phyloP scores from a whole-genome alignment of 371 early-diverging fungal genomes.

The Lichtheimia hyalospora region DNA sequence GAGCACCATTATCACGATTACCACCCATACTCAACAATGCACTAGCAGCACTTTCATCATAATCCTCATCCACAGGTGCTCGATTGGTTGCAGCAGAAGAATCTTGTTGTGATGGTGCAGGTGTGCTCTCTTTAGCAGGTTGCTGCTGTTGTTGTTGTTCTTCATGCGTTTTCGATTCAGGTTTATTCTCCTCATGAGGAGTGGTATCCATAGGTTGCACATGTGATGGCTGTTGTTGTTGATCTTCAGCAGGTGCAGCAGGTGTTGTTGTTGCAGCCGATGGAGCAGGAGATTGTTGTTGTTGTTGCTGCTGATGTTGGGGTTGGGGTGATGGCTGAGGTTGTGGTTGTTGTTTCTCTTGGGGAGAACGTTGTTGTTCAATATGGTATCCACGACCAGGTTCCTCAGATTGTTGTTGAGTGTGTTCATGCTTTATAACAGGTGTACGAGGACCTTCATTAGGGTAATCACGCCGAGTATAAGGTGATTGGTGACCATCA shows the following conservation, averaged over 20 bases:
- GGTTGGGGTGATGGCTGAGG: not conserved
- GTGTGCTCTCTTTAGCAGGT: not conserved
- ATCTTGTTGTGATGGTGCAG: not conserved
- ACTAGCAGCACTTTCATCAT: slow-evolving; percentile 23
- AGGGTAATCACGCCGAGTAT: slow-evolving; percentile 12
- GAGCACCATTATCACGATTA: too few relatives aligned
- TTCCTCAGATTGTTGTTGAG: not conserved
- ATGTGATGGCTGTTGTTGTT: not conserved
- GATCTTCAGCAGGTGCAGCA: not conserved
- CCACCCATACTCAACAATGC: slow-evolving; percentile 24
- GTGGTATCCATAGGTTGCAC: slow-evolving; percentile 1
- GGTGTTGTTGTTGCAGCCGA: slow-evolving; percentile 9
- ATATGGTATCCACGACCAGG: not conserved
- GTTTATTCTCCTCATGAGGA: slow-evolving; percentile 4
- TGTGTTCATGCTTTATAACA: not conserved
- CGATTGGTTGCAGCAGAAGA: not conserved
- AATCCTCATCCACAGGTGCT: slow-evolving; percentile 16
- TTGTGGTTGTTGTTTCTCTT: not conserved
- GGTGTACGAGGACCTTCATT: not conserved
- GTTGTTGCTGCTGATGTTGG: slow-evolving; percentile 8
- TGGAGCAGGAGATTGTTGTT: slow-evolving; percentile 2
- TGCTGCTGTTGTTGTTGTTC: slow-evolving; percentile 4
- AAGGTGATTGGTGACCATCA: slow-evolving; percentile 7
- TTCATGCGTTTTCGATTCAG: slow-evolving; percentile 5
- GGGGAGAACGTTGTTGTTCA: slow-evolving; percentile 2